phyloP scores from a whole-genome alignment of 169 alveolate species.

The Miamiensis avidus region DNA sequence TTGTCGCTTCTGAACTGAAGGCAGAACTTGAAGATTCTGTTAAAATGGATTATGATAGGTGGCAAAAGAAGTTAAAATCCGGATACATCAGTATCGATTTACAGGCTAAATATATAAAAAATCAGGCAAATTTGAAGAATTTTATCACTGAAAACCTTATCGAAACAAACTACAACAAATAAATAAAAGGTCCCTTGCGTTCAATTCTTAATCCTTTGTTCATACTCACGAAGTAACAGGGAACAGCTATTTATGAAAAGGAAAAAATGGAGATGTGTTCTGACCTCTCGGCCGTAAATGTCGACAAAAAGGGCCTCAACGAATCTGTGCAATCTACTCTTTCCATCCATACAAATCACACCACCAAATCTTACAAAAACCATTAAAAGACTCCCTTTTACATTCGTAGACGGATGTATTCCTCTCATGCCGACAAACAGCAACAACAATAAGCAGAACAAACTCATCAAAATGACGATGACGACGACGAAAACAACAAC shows the following conservation, averaged over 20 bases:
- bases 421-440: too few relatives aligned
- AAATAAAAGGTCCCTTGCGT: not conserved
- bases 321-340: too few relatives aligned
- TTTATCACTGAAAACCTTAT: not conserved
- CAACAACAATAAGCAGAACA: too few relatives aligned
- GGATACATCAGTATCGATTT: too few relatives aligned
- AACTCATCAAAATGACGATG: too few relatives aligned
- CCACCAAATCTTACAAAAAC: too few relatives aligned
- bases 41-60: not conserved
- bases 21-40: not conserved
- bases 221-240: not conserved
- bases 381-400: too few relatives aligned
- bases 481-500: too few relatives aligned
- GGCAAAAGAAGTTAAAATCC: not conserved
- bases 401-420: too few relatives aligned
- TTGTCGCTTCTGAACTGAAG: not conserved
- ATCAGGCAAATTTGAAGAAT: not conserved
- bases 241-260: not conserved
- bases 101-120: not conserved
- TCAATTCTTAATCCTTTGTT: not conserved
- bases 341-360: too few relatives aligned
- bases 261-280: not conserved
- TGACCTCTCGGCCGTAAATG: not conserved
- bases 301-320: not conserved
- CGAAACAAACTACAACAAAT: not conserved